Evolutionary conservation across 306 rosid genomes (phyloP), one percentile per base, ranked within the genome.

Genomic region (Vicia sativa): DNA sequence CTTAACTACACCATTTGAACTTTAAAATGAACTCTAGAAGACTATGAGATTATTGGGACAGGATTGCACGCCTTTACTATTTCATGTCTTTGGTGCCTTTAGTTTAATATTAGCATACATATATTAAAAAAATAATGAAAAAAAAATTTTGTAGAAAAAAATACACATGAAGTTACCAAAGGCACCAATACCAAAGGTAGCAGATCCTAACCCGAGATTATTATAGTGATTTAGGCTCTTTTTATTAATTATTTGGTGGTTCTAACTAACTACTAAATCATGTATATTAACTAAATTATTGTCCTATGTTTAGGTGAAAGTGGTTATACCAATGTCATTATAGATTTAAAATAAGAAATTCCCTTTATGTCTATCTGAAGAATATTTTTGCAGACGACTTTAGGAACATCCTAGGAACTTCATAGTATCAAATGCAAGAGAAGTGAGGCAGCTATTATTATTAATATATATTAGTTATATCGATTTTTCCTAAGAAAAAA

Each of bases 241-340:
- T 25, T 45, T n/a, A 71, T 74, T 46, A n/a, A 58, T 60, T 28
- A 68, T 77, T 66, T 12, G 65, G 80, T 74, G 70, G 69, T 54
- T 45, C 45, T 67, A 79, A 67, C 78, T 38, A 62, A 67, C 78
- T 38, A 62, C 53, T 62, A 62, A 44, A 55, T 28, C 67, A 49
- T 49, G 5, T 48, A 41, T 81, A 63, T 67, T 75, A 67, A 55
- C 74, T 35, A 62, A 61, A 66, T 54, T 62, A 46, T 60, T 49
- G 43, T 23, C 58, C 15, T 52, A 60, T 18, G 38, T 68, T 68
- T 70, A 18, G 82, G 74, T 60, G 49, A 55, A 57, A 62, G 78
- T 78, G 71, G 80, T 71, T 78, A 65, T 61, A 61, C 83, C 64
- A 70, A 68, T 74, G 64, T 35, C 54, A 28, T 60, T 62, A 61